Base-by-base conservation (phyloP, 805 yeast genomes). In the Wickerhamomyces canadensis region DNA sequence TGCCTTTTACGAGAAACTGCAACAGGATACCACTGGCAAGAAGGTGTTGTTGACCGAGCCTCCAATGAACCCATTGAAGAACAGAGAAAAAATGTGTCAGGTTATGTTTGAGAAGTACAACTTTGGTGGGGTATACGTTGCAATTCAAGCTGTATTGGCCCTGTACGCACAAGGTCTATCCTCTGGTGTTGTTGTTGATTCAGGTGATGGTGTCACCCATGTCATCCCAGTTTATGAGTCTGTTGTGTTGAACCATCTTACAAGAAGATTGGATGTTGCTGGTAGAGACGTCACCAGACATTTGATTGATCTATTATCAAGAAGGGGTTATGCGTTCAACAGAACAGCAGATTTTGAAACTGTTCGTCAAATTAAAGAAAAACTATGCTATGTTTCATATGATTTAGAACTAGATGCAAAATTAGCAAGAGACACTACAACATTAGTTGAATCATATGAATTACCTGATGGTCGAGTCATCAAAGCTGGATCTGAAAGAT, bases 331-430 rank as follows among this genome's bases (percentile, higher is more conserved):
- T 61, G 96, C 98, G 3, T 91, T 93, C 66, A 93, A 93, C 69
- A 79, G 98, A 70, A 89, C 96, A 30, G 98, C 98, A 9, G 98
- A 93, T 68, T 94, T 94, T 54, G 98, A 93, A 66, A 93, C 98
- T 3, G 97, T 93, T 33, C 86, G 98, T 58, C 96, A 88, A 65
- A 91, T 93, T 57, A 93, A 93, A 65, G 98, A 93, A 67, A 89
- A 93, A 63, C 67, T 87, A 54, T 88, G 97, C 64, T 93, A 93
- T 59, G 96, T 93, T 32, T 84, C 95, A 14, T 91, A 93, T 59
- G 98, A 93, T 61, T 72, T 93, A 55, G 93, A 84, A 52, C 75
- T 91, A 50, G 98, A 93, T 65, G 69, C 85, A 21, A 85, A 79
- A 57, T 65, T 93, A 44, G 83, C 97, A 18, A 80, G 82, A 48